Base-by-base conservation (phyloP, 2,329 filamentous ascomycete species). In the Exophiala lecanii-corni region DNA sequence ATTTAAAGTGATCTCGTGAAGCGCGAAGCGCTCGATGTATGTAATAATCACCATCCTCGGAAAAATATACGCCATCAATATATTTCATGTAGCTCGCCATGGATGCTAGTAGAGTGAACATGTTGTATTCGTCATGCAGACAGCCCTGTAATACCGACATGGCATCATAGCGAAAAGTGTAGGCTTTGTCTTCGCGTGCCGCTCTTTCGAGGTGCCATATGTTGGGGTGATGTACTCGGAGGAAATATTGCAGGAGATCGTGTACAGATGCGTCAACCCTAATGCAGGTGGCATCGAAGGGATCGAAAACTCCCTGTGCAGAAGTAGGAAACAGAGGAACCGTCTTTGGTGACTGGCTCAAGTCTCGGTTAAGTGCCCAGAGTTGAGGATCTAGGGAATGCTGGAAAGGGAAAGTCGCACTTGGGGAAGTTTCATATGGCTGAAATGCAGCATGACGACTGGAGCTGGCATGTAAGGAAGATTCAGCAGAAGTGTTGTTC, bases 91-190 rank as follows among this genome's bases (percentile, higher is more conserved):
- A 45, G 17, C 38, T 45, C 10, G 45, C 30, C 49, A 51, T 51
- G 37, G 39, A 47, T 17, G 49, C 49, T 17, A 51, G 39, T 5
- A 51, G 39, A 9, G 45, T 35, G 30, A 43, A 51, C 49, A 51
- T 51, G 36, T 49, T 47, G 25, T 49, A 47, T 13, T 51, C 30
- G 21, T 47, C 45, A 15, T 44, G 38, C 20, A 49, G 21, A 23
- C 45, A 45, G 5, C 41, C 41, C 32, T 49, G 45, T 10, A 49
- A 19, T 9, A 49, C 32, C n/a, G 30, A 33, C 32, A 44, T 39
- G 9, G 45, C 41, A 23, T 47, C 38, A 20, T 31, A 42, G 23
- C 36, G 38, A 32, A 51, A 51, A 5, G 30, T 25, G 36, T 51
- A 51, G 9, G 39, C 34, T 20, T 49, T 41, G 17, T 49, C 45